These are phyloP conservation scores for Penicillium aurantiogriseum DNA, from an alignment of 2,329 filamentous ascomycete genomes.

Conservation along the genomic window DNA sequence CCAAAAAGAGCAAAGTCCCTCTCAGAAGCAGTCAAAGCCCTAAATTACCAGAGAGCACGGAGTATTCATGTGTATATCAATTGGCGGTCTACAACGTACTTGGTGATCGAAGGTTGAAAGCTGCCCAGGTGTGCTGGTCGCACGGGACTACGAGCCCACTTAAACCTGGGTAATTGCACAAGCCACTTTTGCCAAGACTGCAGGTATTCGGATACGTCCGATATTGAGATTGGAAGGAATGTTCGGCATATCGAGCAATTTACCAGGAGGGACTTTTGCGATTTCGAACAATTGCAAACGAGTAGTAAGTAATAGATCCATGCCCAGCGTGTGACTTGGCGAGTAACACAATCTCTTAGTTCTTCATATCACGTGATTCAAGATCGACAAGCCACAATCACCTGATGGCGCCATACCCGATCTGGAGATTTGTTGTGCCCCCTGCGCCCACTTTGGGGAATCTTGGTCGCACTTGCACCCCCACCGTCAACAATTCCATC, in stretches of 20 bases:
- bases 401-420: constrained; percentile 31
- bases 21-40: not conserved
- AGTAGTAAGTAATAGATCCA: not conserved
- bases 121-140: constrained; percentile 14
- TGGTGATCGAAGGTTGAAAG: not conserved
- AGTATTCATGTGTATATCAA: not conserved
- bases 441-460: constrained; percentile 21
- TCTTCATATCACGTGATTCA: constrained; percentile 8
- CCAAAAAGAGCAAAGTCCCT: not conserved
- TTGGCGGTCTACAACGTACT: not conserved
- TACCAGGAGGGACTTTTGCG: not conserved
- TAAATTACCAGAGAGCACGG: not conserved
- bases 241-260: not conserved
- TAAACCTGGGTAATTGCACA: constrained; percentile 13
- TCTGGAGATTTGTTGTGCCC: constrained; percentile 43
- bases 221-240: not conserved
- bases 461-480: constrained; percentile 24
- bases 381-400: constrained; percentile 28
- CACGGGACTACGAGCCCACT: constrained; percentile 22
- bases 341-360: not conserved
- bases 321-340: not conserved
- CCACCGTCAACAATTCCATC: constrained; percentile 28
- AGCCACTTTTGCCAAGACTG: constrained; percentile 14
- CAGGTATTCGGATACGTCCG: constrained; percentile 3
- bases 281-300: not conserved